phyloP scores from a whole-genome alignment of 805 yeast genomes.

The Ogataea haglerorum region DNA sequence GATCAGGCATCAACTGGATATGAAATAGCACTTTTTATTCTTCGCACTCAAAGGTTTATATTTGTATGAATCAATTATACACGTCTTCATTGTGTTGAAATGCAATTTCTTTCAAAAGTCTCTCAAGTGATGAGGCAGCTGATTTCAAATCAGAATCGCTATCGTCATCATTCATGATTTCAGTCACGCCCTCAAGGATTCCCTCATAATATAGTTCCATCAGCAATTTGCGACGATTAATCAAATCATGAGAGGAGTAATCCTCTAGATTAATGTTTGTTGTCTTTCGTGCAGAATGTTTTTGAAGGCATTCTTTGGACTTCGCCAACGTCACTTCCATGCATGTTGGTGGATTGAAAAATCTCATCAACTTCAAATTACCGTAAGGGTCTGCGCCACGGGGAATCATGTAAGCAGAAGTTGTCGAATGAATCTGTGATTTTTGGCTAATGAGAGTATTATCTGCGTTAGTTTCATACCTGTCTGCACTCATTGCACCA shows the following conservation, averaged over 20 bases:
- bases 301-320: no score
- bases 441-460: not conserved
- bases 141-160: constrained; percentile 16
- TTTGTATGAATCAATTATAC: no score
- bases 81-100: no score
- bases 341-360: constrained; percentile 2
- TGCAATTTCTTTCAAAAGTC: not conserved
- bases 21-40: not conserved
- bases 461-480: not conserved
- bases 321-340: no score
- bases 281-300: no score
- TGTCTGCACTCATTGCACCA: constrained; percentile 13
- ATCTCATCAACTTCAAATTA: constrained; percentile 55
- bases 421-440: constrained; percentile 31
- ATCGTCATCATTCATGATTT: constrained; percentile 53
- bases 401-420: constrained; percentile 53
- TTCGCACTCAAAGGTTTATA: no score
- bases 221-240: constrained; percentile 52
- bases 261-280: constrained; percentile 36
- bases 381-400: constrained; percentile 59
- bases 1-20: not conserved
- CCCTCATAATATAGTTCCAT: constrained; percentile 50
- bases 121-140: constrained; percentile 16
- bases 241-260: constrained; percentile 57
- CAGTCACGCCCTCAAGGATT: constrained; percentile 47